These are phyloP conservation scores for Cicer bijugum DNA, from an alignment of 306 rosid genomes.

Conservation along the genomic window DNA sequence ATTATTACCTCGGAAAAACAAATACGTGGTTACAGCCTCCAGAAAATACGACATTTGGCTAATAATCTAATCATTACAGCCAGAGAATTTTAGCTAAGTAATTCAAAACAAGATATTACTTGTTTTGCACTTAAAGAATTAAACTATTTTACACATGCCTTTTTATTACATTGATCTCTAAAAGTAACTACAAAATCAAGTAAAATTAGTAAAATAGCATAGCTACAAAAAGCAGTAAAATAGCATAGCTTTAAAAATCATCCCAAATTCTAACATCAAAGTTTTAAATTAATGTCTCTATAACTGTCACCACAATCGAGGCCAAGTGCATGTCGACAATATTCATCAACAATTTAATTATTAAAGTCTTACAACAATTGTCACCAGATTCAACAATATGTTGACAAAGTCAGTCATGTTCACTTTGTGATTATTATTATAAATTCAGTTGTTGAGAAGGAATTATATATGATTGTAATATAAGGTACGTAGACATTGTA, in stretches of 20 bases:
- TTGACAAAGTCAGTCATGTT: too few relatives aligned
- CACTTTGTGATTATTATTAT: too few relatives aligned
- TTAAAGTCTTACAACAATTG: too few relatives aligned
- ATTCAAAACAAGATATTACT: slow-evolving; percentile 29
- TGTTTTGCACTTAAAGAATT: too few relatives aligned
- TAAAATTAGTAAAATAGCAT: too few relatives aligned
- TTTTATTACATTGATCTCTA: not conserved
- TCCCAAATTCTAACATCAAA: not conserved
- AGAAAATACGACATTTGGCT: slow-evolving; percentile 72
- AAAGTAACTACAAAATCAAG: slow-evolving; percentile 53
- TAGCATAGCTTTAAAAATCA: not conserved
- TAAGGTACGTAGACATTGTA: not conserved
- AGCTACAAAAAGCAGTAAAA: too few relatives aligned
- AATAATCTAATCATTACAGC: slow-evolving; percentile 57
- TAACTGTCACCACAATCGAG: not conserved
- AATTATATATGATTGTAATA: not conserved
- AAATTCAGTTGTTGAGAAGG: too few relatives aligned
- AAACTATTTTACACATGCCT: too few relatives aligned
- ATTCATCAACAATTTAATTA: too few relatives aligned
- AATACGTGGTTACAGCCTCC: slow-evolving; percentile 62
- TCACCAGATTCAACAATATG: too few relatives aligned
- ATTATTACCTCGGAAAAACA: slow-evolving; percentile 22
- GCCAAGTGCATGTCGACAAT: too few relatives aligned
- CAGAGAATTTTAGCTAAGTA: slow-evolving; percentile 27
- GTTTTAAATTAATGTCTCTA: not conserved